Percentiles rank a stretch among this genome's conserved stretches.
Evolutionary conservation across 106 monocot species (phyloP).

Genomic region (Acanthochlamys bracteata): DNA sequence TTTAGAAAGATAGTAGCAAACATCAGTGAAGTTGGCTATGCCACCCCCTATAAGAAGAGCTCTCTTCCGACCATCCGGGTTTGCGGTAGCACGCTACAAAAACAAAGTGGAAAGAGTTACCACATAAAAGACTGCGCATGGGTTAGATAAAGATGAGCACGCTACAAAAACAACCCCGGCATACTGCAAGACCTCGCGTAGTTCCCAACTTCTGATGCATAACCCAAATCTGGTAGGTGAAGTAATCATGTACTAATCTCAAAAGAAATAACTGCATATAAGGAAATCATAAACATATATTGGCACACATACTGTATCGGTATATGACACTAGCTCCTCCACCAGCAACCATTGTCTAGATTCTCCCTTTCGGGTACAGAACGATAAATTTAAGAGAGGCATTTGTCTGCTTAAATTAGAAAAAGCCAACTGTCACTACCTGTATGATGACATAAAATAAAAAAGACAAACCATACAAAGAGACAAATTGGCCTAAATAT

Average conservation of each 20-base stretch:
- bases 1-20: conserved; percentile 34
- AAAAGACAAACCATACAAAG: neutral
- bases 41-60: conserved; percentile 94
- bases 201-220: conserved; percentile 80
- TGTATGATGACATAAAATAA: neutral
- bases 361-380: conserved; percentile 59
- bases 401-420: conserved; percentile 30
- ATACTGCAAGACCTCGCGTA: conserved; percentile 94
- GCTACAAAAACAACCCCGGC: conserved; percentile 67
- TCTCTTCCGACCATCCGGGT: conserved; percentile 89
- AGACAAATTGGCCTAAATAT: too few species aligned
- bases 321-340: conserved; percentile 83
- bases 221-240: conserved; percentile 54
- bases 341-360: conserved; percentile 85
- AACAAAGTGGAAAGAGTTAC: neutral
- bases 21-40: conserved; percentile 98
- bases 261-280: neutral
- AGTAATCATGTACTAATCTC: neutral
- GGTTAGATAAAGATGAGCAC: neutral
- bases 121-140: neutral
- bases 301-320: conserved; percentile 48
- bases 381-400: conserved; percentile 68
- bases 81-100: conserved; percentile 74
- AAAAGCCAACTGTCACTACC: neutral
- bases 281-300: neutral